phyloP scores from a whole-genome alignment of 371 early-diverging fungal genomes.

The Nematocida displodere region DNA sequence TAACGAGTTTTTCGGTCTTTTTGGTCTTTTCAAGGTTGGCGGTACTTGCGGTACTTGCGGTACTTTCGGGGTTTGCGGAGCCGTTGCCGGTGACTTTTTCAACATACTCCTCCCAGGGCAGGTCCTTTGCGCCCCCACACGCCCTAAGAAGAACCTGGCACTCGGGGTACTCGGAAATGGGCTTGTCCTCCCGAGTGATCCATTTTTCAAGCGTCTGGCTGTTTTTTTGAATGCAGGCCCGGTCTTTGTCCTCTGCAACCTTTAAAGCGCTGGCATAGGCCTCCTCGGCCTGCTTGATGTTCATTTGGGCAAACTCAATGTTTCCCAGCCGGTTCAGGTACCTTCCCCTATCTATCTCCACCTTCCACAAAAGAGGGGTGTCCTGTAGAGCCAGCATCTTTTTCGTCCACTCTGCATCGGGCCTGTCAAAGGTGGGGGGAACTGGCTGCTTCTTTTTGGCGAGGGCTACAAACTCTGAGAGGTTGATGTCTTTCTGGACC shows the following conservation, averaged over 20 bases:
- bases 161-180: constrained; percentile 2
- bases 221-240: background rate
- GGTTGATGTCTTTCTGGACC: background rate
- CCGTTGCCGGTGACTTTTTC: background rate
- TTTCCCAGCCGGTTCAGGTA: constrained; percentile 23
- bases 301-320: constrained; percentile 19
- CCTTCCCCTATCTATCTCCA: constrained; percentile 1
- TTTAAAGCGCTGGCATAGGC: constrained; percentile 4
- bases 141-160: background rate
- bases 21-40: no score
- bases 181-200: background rate
- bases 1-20: background rate
- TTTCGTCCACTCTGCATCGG: background rate
- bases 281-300: constrained; percentile 3
- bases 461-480: constrained; percentile 20
- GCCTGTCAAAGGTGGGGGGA: background rate
- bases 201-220: constrained; percentile 1
- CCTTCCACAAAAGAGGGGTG: constrained; percentile 5
- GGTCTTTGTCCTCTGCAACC: background rate
- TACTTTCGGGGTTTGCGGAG: no score
- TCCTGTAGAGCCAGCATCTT: constrained; percentile 30
- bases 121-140: background rate
- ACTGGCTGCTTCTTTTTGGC: constrained; percentile 20
- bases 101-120: constrained; percentile 6
- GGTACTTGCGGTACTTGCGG: no score